Evolutionary conservation across 108 stramenopile genomes (phyloP), one percentile per base, ranked within the genome.

Genomic region (Nannochloropsis granulata): DNA sequence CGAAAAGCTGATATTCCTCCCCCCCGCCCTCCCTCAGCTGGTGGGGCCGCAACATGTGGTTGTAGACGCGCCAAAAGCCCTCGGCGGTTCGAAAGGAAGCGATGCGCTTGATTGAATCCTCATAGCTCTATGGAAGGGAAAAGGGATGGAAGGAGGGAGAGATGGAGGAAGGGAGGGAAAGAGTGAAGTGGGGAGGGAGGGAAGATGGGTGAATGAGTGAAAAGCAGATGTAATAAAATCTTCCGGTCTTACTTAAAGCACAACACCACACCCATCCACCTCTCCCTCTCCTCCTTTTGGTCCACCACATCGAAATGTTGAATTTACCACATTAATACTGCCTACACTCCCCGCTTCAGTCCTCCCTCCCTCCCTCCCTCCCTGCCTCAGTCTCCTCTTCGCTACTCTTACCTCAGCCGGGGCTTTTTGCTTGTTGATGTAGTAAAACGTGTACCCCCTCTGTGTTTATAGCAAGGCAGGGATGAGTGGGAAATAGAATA

Each of bases 1-100:
- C 92, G 86, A 97, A 97, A 82, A 95, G 93, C 84, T 95, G 95
- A 82, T 94, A 94, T 83, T 95, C 95, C 19, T 94, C 94, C 12
- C 93, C 94, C 13, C 90, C 89, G 19, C 92, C 90, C 10, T 71
- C 56, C n/a, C 56, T 16, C 14, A 95, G 89, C 56, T 93, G 90
- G 79, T 93, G 90, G 13, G 96, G 95, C 80, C 95, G 86, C 24
- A 91, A 85, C 23, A 97, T 86, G 85, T 92, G 93, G 85, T 95
- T 88, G 91, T 97, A 97, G 12, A 92, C 89, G 13, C 83, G 43
- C 93, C 94, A 97, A 84, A 94, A 95, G 82, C 94, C 92, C 90
- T 95, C 94, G 44, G 95, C 94, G 44, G 94, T 93, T 8, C 88
- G 90, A 80, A 94, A 92, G 43, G 92, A 92, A 13, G 91, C 90